Conservation (phyloP, 768 basidiomycete genomes). For the Hypholoma fasciculare region DNA sequence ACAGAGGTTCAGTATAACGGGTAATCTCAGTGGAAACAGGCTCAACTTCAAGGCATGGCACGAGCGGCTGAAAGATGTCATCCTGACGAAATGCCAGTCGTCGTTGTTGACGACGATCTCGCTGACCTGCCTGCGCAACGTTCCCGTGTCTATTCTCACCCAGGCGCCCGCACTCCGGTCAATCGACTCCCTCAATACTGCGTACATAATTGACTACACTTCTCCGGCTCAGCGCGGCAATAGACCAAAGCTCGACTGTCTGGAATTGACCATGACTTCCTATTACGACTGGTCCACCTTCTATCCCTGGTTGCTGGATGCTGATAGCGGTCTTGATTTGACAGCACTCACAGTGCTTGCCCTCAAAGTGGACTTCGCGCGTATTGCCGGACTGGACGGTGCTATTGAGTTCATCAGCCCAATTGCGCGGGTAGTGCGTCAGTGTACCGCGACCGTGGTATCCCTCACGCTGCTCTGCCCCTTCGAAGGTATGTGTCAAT, state of each 20-base stretch:
- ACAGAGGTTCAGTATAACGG: neutral
- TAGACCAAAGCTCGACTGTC: neutral
- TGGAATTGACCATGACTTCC: neutral
- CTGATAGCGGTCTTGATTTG: neutral
- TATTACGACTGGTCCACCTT: conserved; percentile 9
- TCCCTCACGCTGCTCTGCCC: neutral
- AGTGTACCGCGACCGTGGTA: neutral
- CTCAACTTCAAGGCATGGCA: conserved; percentile 11
- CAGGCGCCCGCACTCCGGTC: conserved; percentile 5
- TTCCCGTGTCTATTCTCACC: conserved; percentile 6
- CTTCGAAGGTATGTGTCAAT: neutral
- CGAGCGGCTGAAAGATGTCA: conserved; percentile 1
- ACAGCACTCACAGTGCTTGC: neutral
- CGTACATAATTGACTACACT: neutral
- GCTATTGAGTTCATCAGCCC: neutral
- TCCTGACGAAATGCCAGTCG: conserved; percentile 4
- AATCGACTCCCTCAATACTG: neutral
- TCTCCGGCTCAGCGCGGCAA: neutral
- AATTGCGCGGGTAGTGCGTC: neutral
- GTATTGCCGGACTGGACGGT: neutral
- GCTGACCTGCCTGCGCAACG: conserved; percentile 5
- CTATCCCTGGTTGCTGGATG: conserved; percentile 8
- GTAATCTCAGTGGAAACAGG: conserved; percentile 1
- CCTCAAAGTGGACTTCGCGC: neutral
- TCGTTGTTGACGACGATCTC: conserved; percentile 5